A percentile compares a stretch with the other conserved stretches of the same genome.
phyloP scores from a whole-genome alignment of 2,329 filamentous ascomycete genomes.

The Fusarium sp. region DNA sequence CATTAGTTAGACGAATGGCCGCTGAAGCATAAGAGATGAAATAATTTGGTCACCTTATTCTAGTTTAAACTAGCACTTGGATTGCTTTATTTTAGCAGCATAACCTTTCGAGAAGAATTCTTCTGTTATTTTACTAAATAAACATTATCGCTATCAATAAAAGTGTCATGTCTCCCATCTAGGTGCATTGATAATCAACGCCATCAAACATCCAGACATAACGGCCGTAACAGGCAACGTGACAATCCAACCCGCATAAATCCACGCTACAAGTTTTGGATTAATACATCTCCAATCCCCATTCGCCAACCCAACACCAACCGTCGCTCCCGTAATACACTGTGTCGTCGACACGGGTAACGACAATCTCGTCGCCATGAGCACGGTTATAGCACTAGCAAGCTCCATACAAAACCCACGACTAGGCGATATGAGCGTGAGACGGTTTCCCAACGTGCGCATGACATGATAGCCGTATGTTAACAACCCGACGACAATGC shows the following conservation, averaged over 20 bases:
- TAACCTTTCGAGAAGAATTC: no score
- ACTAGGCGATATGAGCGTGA: slow-evolving; percentile 70
- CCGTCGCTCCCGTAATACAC: slow-evolving; percentile 72
- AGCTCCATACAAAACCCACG: slow-evolving; percentile 71
- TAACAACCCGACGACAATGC: slow-evolving; percentile 67
- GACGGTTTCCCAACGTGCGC: slow-evolving; percentile 70
- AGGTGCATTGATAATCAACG: slow-evolving; percentile 65
- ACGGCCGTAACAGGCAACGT: slow-evolving; percentile 63
- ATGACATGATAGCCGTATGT: slow-evolving; percentile 74
- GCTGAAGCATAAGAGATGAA: no score
- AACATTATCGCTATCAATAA: not conserved
- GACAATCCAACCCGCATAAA: slow-evolving; percentile 64
- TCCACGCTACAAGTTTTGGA: slow-evolving; percentile 70
- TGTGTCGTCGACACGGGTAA: slow-evolving; percentile 74
- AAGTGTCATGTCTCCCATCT: slow-evolving; percentile 43
- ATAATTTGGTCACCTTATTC: no score
- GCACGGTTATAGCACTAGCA: slow-evolving; percentile 70
- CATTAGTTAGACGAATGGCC: no score
- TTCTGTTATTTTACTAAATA: no score
- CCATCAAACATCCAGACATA: slow-evolving; percentile 65
- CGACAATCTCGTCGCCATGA: slow-evolving; percentile 64
- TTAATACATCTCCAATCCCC: slow-evolving; percentile 69
- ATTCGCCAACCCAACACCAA: slow-evolving; percentile 71
- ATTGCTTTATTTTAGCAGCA: no score
- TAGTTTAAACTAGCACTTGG: no score